Evolutionary conservation across 1,284 basidiomycete species (phyloP).

Genomic region (Schizophyllum amplum): DNA sequence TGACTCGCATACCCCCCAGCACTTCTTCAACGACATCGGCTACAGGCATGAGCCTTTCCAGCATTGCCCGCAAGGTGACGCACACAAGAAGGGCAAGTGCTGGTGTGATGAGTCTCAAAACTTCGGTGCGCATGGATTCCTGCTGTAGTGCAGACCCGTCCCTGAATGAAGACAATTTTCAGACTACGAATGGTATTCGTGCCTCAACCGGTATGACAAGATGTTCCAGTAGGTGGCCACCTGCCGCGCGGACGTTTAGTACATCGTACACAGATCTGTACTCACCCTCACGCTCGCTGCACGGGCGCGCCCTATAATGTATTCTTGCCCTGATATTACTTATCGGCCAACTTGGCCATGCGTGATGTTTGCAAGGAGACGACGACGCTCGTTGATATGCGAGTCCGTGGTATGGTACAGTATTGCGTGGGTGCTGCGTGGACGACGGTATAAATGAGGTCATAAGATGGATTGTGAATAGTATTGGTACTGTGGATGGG

Average conservation of each 20-base stretch:
- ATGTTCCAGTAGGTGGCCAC: conserved; percentile 33
- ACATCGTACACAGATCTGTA: neutral
- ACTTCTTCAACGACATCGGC: conserved; percentile 65
- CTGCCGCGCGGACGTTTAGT: neutral
- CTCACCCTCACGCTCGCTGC: neutral
- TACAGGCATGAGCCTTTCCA: conserved; percentile 77
- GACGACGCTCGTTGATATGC: neutral
- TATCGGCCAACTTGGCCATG: neutral
- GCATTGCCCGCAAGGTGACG: conserved; percentile 61
- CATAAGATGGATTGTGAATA: conserved; percentile 78
- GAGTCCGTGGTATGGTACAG: neutral
- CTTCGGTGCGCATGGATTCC: conserved; percentile 45
- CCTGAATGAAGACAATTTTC: too few relatives aligned
- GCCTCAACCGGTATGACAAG: conserved; percentile 60
- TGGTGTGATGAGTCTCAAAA: conserved; percentile 59
- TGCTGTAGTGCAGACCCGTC: too few relatives aligned
- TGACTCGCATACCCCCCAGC: conserved; percentile 20
- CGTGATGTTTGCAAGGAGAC: neutral
- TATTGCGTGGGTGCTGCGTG: neutral
- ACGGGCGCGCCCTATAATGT: neutral
- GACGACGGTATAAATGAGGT: conserved; percentile 7
- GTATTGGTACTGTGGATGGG: conserved; percentile 50
- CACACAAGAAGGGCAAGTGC: conserved; percentile 55
- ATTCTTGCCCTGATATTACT: neutral
- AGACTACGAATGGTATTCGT: conserved; percentile 80